Evolutionary conservation across 1,139 yeast genomes (phyloP).

Genomic region (Hyphopichia burtonii): DNA sequence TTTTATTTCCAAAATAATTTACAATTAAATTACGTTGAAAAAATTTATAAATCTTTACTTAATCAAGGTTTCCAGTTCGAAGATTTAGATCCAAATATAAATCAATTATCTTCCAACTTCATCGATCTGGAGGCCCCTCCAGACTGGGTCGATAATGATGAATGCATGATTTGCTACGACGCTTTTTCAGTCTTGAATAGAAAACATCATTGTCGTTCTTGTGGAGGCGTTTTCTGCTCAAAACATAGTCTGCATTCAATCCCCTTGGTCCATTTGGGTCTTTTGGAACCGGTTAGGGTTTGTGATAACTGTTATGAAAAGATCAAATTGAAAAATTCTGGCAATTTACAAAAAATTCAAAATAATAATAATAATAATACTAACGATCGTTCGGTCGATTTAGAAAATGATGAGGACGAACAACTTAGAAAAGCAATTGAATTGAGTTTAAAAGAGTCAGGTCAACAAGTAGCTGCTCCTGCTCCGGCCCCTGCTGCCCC

Average conservation of each 20-base stretch:
- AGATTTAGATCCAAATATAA: constrained; percentile 29
- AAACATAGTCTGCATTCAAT: constrained; percentile 70
- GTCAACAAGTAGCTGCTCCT: constrained; percentile 14
- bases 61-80: constrained; percentile 73
- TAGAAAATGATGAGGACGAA: constrained; percentile 62
- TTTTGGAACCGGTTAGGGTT: constrained; percentile 84
- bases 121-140: constrained; percentile 94
- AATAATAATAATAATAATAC: not conserved
- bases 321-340: constrained; percentile 32
- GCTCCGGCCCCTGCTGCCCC: too few relatives aligned
- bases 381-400: too few relatives aligned
- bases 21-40: constrained; percentile 64
- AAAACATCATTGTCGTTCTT: constrained; percentile 94
- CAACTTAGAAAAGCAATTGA: constrained; percentile 78
- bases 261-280: constrained; percentile 82
- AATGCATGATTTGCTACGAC: constrained; percentile 90
- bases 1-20: constrained; percentile 68
- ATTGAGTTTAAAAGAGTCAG: constrained; percentile 65
- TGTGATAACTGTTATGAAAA: constrained; percentile 86
- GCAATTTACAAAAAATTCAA: constrained; percentile 7
- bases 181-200: constrained; percentile 80
- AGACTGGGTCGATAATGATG: constrained; percentile 95
- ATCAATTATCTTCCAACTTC: constrained; percentile 46
- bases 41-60: constrained; percentile 58
- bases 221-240: constrained; percentile 94